A percentile compares a stretch with the other conserved stretches of the same genome.
Evolutionary conservation across 1,284 basidiomycete genomes (phyloP).

Genomic region (Boletus semigastroideus): DNA sequence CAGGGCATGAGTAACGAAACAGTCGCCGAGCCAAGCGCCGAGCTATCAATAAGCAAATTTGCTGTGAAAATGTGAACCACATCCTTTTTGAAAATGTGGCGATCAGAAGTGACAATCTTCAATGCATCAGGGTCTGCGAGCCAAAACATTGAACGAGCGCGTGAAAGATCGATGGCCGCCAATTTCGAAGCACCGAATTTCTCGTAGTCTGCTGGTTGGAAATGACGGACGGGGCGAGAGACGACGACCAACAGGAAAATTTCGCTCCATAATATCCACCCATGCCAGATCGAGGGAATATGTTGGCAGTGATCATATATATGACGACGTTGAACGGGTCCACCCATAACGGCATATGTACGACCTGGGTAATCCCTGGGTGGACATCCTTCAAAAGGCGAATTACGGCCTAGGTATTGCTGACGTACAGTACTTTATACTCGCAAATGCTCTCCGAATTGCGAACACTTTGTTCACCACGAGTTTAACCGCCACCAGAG

Average conservation of each 20-base stretch:
- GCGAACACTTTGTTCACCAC: constrained; percentile 12
- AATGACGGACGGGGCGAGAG: not conserved
- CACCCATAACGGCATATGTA: constrained; percentile 29
- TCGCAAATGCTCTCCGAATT: constrained; percentile 19
- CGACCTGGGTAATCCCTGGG: constrained; percentile 24
- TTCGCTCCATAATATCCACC: constrained; percentile 34
- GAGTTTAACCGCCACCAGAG: constrained; percentile 11
- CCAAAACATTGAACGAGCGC: constrained; percentile 36
- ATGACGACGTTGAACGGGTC: constrained; percentile 32
- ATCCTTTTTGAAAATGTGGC: constrained; percentile 39
- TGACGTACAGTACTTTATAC: constrained; percentile 26
- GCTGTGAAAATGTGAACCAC: too few species aligned
- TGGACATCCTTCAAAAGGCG: not conserved
- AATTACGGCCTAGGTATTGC: too few species aligned
- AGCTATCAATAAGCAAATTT: too few species aligned
- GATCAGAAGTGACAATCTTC: constrained; percentile 35
- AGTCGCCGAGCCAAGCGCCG: too few species aligned
- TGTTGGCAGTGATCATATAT: constrained; percentile 21
- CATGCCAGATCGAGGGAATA: constrained; percentile 37
- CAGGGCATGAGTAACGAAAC: too few species aligned
- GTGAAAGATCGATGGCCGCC: constrained; percentile 32
- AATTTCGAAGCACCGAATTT: constrained; percentile 39
- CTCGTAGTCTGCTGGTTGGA: constrained; percentile 19
- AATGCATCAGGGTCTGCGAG: constrained; percentile 43
- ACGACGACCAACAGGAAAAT: constrained; percentile 34